Percentiles rank a stretch among this genome's conserved stretches.
phyloP scores from a whole-genome alignment of 78 protist genomes.

The Pigoraptor vietnamica region DNA sequence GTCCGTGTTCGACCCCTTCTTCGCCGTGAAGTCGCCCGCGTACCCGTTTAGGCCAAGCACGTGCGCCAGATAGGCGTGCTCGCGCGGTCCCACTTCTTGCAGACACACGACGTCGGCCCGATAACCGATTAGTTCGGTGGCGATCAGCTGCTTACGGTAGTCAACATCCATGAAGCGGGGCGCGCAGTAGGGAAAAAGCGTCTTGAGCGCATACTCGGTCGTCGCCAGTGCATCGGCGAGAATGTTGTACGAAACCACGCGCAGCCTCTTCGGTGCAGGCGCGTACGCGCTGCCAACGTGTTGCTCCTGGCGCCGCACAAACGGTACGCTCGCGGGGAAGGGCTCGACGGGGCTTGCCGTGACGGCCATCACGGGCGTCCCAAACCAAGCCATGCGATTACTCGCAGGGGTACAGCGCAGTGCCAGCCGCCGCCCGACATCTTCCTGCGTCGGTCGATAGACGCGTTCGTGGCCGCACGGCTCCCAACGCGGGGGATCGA shows the following conservation, averaged over 20 bases:
- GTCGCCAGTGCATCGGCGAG: not conserved
- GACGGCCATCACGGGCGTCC: not conserved
- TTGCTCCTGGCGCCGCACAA: not conserved
- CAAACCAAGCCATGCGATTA: not conserved
- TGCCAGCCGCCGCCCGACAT: not conserved
- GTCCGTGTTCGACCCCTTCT: not conserved
- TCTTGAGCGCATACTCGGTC: not conserved
- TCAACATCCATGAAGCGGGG: not conserved
- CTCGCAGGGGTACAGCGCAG: not conserved
- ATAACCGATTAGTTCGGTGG: not conserved
- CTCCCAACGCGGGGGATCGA: not conserved
- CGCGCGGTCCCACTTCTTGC: not conserved
- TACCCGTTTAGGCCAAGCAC: not conserved
- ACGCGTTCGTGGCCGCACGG: not conserved
- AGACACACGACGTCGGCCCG: not conserved
- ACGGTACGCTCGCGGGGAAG: not conserved
- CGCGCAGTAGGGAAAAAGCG: not conserved
- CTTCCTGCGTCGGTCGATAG: not conserved
- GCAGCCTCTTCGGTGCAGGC: not conserved
- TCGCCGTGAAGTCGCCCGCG: not conserved
- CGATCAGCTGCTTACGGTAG: not conserved
- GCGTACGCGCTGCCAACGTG: not conserved
- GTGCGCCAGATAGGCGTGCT: not conserved
- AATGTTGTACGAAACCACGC: not conserved
- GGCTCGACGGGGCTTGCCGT: not conserved